Evolutionary conservation across 768 basidiomycete species (phyloP), one percentile per base, ranked within the genome.

Genomic region (Mycena alexandri): DNA sequence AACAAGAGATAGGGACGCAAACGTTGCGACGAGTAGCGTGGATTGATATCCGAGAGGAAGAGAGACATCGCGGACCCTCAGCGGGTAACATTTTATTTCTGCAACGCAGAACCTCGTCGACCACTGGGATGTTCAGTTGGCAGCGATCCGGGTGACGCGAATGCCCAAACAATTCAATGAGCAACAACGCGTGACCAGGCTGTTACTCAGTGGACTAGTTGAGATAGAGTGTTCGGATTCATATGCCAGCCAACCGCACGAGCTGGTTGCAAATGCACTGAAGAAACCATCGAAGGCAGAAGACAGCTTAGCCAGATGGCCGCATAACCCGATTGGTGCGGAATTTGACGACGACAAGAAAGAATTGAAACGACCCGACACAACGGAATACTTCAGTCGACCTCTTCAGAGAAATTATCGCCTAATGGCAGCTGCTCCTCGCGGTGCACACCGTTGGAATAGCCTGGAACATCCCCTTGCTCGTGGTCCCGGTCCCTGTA

Each of bases 361-460:
- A 52, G 33, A 55, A 55, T 55, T 42, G 53, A 55, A 55, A 54
- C 53, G 22, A 42, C 53, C 21, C 53, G 38, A 55, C 53, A 55
- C 53, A 56, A 25, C 54, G 13, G 54, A 42, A 56, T 42, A 42
- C 55, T 56, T 56, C 55, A 56, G 41, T 42, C 55, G 22, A 56
- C 55, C 55, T 44, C 55, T 56, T 56, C 55, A 9, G 55, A 56
- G 22, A 56, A 42, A 43, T 43, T 38, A 56, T 56, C 55, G 22
- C 55, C 55, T 12, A 56, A 56, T 29, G 55, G 42, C 55, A 25
- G 24, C 55, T 56, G 38, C 55, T 56, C 55, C 55, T 56, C 55
- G 16, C 42, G 22, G 22, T 56, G 38, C 55, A 56, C 42, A 43
- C 55, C 55, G 41, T 42, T 43, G 55, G 42, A 43, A 56, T n/a